Conservation (phyloP, 2,329 filamentous ascomycete species). For the Talaromyces sp. region DNA sequence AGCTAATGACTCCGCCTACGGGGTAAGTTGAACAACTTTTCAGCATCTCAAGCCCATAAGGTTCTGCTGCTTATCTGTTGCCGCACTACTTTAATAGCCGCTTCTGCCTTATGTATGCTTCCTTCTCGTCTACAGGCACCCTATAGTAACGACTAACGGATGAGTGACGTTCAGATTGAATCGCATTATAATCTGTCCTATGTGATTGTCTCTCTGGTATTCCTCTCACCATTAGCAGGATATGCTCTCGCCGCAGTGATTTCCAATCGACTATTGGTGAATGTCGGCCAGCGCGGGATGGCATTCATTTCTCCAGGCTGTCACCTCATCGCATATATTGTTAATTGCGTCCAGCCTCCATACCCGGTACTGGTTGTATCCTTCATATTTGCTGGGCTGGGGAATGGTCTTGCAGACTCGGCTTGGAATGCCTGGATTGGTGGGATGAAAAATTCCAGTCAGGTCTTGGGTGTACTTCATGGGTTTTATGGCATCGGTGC, state of each 20-base stretch:
- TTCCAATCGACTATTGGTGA: conserved; percentile 47
- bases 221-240: conserved; percentile 52
- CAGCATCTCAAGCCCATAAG: neutral
- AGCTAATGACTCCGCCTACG: conserved; percentile 61
- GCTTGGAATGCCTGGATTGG: conserved; percentile 67
- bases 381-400: conserved; percentile 46
- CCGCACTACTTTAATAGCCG: conserved; percentile 35
- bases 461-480: conserved; percentile 73
- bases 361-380: conserved; percentile 46
- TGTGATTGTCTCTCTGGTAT: conserved; percentile 53
- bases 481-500: conserved; percentile 74
- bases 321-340: conserved; percentile 42
- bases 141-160: neutral
- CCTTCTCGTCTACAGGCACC: neutral
- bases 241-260: conserved; percentile 52
- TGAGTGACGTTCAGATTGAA: conserved; percentile 48
- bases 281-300: conserved; percentile 68
- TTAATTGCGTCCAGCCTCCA: conserved; percentile 43
- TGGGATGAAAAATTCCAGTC: conserved; percentile 73
- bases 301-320: conserved; percentile 64
- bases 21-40: conserved; percentile 50
- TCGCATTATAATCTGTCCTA: conserved; percentile 51
- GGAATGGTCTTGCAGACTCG: conserved; percentile 51
- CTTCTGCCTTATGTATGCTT: conserved; percentile 56
- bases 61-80: neutral